Conservation (phyloP, 441 rosid species). For the Rhodomyrtus psidioides region DNA sequence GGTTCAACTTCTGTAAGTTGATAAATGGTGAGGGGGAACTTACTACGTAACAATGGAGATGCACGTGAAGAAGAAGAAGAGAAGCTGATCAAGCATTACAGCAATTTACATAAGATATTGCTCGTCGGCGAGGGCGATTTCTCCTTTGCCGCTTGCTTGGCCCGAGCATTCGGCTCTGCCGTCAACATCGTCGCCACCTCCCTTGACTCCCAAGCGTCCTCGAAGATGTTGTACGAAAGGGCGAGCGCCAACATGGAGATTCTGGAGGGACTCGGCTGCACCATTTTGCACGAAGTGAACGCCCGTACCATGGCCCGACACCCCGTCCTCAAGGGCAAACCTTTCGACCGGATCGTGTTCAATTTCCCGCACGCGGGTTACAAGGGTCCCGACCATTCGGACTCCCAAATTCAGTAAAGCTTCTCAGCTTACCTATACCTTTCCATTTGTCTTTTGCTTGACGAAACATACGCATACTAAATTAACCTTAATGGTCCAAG, state of each 20-base stretch:
- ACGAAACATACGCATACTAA: background rate
- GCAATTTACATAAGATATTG: constrained; percentile 14
- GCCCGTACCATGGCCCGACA: constrained; percentile 24
- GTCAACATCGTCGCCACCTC: constrained; percentile 40
- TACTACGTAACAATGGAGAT: background rate
- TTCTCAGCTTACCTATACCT: background rate
- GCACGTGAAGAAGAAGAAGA: background rate
- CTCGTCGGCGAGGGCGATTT: constrained; percentile 32
- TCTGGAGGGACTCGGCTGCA: constrained; percentile 23
- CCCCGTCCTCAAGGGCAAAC: background rate
- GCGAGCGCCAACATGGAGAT: constrained; percentile 15
- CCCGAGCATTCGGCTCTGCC: constrained; percentile 22
- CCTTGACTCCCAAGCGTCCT: constrained; percentile 13
- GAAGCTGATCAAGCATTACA: constrained; percentile 18
- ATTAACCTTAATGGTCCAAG: background rate
- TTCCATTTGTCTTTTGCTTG: background rate
- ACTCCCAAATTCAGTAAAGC: background rate
- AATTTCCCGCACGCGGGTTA: constrained; percentile 25
- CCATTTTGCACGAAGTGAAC: constrained; percentile 24
- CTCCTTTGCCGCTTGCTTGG: constrained; percentile 28
- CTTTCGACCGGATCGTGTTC: constrained; percentile 31
- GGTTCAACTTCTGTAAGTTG: background rate
- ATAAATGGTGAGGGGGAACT: background rate
- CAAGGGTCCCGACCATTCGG: background rate
- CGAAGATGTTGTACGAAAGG: constrained; percentile 4